Evolutionary conservation across 352 stramenopile genomes (phyloP).

Genomic region (Pythium insidiosum): DNA sequence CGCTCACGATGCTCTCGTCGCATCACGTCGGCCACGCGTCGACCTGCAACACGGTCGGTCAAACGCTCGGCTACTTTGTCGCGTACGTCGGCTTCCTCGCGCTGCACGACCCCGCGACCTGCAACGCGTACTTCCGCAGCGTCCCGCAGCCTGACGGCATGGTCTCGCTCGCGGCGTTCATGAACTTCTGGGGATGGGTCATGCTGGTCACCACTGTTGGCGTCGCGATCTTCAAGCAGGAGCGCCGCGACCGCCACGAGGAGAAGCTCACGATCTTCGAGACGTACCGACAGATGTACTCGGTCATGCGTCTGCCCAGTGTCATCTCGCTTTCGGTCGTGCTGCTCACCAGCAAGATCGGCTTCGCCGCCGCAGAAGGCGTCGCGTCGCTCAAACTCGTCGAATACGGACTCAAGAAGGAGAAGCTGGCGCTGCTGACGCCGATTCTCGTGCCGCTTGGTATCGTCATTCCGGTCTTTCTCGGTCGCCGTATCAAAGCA

Average conservation of each 20-base stretch:
- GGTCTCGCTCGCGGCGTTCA: slow-evolving; percentile 84
- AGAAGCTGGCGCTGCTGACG: slow-evolving; percentile 84
- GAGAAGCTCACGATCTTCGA: slow-evolving; percentile 80
- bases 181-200: slow-evolving; percentile 91
- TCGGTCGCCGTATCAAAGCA: slow-evolving; percentile 65
- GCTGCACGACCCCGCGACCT: slow-evolving; percentile 91
- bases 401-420: slow-evolving; percentile 89
- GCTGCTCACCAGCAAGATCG: slow-evolving; percentile 89
- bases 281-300: slow-evolving; percentile 88
- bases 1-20: slow-evolving; percentile 97
- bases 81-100: slow-evolving; percentile 98
- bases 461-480: slow-evolving; percentile 82
- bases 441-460: slow-evolving; percentile 84
- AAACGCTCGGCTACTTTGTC: slow-evolving; percentile 97
- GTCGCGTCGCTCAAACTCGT: slow-evolving; percentile 91
- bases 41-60: slow-evolving; percentile 95
- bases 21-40: slow-evolving; percentile 96
- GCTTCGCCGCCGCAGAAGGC: slow-evolving; percentile 88
- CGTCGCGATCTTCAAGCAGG: slow-evolving; percentile 90
- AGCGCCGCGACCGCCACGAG: slow-evolving; percentile 48
- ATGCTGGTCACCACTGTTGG: slow-evolving; percentile 90
- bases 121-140: slow-evolving; percentile 84
- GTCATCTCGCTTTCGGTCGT: slow-evolving; percentile 84
- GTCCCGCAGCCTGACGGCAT: slow-evolving; percentile 61
- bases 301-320: slow-evolving; percentile 76